Percentiles rank a stretch among this genome's conserved stretches.
Evolutionary conservation across 164 flowering plant species (phyloP).

Genomic region (Liquidambar formosana): DNA sequence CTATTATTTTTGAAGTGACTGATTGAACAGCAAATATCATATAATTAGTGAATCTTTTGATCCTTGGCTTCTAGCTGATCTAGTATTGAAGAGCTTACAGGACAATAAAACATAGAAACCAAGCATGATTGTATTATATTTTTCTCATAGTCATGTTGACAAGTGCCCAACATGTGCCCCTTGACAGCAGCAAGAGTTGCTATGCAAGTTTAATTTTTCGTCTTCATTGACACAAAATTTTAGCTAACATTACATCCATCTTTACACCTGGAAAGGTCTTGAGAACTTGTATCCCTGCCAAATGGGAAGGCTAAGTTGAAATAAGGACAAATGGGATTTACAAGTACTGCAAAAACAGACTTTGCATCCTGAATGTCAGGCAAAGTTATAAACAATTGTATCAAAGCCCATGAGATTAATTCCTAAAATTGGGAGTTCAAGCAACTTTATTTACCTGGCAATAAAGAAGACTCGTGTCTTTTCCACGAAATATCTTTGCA

Average conservation of each 20-base stretch:
- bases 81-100: not conserved
- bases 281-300: not conserved
- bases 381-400: not conserved
- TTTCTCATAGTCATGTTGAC: no score
- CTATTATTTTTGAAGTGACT: not conserved
- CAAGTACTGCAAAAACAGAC: not conserved
- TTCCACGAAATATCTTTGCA: constrained; percentile 96
- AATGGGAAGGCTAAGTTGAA: not conserved
- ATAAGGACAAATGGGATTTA: not conserved
- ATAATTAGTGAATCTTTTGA: not conserved
- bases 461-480: constrained; percentile 96
- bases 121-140: no score
- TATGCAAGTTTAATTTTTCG: no score
- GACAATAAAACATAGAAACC: no score
- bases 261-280: no score
- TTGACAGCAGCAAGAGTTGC: no score
- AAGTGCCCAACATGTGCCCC: no score
- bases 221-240: no score
- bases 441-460: constrained; percentile 61
- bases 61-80: not conserved
- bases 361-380: not conserved
- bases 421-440: not conserved
- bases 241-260: no score
- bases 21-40: not conserved
- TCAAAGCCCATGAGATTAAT: not conserved